A percentile compares a stretch with the other conserved stretches of the same genome.
Evolutionary conservation across 768 basidiomycete genomes (phyloP).

Genomic region (Lactarius indigo): DNA sequence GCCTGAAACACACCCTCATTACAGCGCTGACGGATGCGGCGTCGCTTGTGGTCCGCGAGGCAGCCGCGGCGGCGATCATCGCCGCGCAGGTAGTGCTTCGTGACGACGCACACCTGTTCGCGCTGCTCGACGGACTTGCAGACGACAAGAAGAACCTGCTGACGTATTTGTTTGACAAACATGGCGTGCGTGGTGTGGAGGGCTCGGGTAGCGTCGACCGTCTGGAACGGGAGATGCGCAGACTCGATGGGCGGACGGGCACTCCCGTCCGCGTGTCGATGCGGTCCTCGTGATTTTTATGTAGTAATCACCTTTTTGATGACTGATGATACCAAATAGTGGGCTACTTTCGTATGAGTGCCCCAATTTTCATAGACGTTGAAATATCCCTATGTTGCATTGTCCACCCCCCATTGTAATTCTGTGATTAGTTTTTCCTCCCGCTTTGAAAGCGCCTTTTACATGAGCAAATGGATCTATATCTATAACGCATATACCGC

Average conservation of each 20-base stretch:
- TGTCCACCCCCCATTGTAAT: neutral
- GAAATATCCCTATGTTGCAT: conserved; percentile 1
- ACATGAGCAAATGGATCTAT: neutral
- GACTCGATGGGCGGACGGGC: conserved; percentile 75
- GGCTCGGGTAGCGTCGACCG: conserved; percentile 48
- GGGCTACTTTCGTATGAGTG: neutral
- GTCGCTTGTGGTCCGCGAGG: conserved; percentile 78
- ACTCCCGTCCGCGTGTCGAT: conserved; percentile 48
- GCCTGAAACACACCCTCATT: conserved; percentile 66
- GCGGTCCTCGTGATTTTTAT: conserved; percentile 5
- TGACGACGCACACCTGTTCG: conserved; percentile 81
- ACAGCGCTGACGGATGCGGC: conserved; percentile 68
- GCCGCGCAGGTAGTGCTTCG: conserved; percentile 79
- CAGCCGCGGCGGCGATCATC: conserved; percentile 77
- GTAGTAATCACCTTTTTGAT: neutral
- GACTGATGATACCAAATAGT: neutral
- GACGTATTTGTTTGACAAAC: conserved; percentile 87
- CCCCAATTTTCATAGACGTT: neutral
- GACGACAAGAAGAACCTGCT: conserved; percentile 89
- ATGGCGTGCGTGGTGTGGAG: conserved; percentile 55
- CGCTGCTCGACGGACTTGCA: conserved; percentile 75
- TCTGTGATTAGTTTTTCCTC: conserved; percentile 5
- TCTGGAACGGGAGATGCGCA: conserved; percentile 75
- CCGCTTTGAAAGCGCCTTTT: neutral
- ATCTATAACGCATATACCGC: neutral